Base-by-base conservation (phyloP, 768 basidiomycete species). In the Saitozyma sp. region DNA sequence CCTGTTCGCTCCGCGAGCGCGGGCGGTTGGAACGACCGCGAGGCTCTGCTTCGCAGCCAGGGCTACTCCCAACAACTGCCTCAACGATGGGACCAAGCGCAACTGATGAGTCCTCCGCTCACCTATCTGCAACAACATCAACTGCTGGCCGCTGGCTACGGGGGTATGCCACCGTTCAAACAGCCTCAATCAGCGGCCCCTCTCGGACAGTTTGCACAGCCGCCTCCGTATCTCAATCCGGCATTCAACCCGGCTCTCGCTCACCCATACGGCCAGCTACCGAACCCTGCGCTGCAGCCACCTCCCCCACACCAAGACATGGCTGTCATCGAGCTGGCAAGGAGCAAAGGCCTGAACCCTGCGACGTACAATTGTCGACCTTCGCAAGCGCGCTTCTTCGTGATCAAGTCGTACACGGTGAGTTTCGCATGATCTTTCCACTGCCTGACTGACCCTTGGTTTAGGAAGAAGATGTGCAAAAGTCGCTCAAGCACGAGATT, bases 391-490 rank as follows among this genome's bases (percentile, higher is more conserved):
- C 85, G 94, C 14, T 98, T 84, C 81, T 97, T 97, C 74, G 95
- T 98, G 40, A 98, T 99, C 84, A 99, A 99, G 79, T 95, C 92
- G 0, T 99, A 94, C 81, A 98, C 96, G 0, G 95, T 70, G 42
- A 64, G 65, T 62, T 48, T 46, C 29, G 29, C 29, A 2, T 29
- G 29, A 29, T 19, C 39, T 40, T 40, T 54, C 11, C 39, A 20
- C 8, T 13, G 10, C 9, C 8, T 52, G 14, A 6, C 16, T 9
- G 19, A 55, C 13, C 11, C 17, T 19, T 19, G 50, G 43, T 38
- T 39, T 17, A 65, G 62, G 74, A 98, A 79, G 96, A 97, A 73
- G 95, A 99, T 74, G 95, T 99, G 0, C 95, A 98, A 82, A 99
- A 99, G 79, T 94, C 91, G 14, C 84, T 96, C 72, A 95, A 95